Evolutionary conservation across 441 rosid species (phyloP).

Genomic region (Adansonia rubrostipa): DNA sequence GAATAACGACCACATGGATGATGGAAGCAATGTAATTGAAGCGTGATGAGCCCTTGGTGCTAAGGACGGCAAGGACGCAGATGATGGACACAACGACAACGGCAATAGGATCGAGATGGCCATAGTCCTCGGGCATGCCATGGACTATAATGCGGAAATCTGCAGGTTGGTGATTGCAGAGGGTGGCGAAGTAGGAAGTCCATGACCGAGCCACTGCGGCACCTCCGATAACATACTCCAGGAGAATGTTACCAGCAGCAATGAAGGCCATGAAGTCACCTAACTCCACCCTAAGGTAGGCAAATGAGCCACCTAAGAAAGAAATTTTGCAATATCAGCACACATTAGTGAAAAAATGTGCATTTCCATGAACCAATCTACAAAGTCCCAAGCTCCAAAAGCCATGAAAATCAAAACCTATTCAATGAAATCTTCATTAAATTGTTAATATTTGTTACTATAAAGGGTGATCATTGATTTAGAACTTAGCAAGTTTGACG

Average conservation of each 20-base stretch:
- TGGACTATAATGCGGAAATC: slow-evolving; percentile 60
- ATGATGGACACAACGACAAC: slow-evolving; percentile 47
- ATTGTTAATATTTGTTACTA: no score
- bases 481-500: no score
- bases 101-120: slow-evolving; percentile 73
- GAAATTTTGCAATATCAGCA: background rate
- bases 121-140: slow-evolving; percentile 50
- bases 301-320: slow-evolving; percentile 81
- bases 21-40: slow-evolving; percentile 73
- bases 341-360: background rate
- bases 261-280: slow-evolving; percentile 76
- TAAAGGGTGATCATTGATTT: no score
- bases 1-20: slow-evolving; percentile 57
- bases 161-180: slow-evolving; percentile 59
- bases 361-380: background rate
- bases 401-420: no score
- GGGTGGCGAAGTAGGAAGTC: slow-evolving; percentile 87
- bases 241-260: slow-evolving; percentile 7
- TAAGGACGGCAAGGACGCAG: slow-evolving; percentile 62
- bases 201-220: slow-evolving; percentile 84
- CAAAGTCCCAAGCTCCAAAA: no score
- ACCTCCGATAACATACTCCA: no score
- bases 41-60: slow-evolving; percentile 19
- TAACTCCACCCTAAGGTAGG: slow-evolving; percentile 82
- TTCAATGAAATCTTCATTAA: no score